Conservation (phyloP, 805 yeast genomes). For the Danielia oregonensis region DNA sequence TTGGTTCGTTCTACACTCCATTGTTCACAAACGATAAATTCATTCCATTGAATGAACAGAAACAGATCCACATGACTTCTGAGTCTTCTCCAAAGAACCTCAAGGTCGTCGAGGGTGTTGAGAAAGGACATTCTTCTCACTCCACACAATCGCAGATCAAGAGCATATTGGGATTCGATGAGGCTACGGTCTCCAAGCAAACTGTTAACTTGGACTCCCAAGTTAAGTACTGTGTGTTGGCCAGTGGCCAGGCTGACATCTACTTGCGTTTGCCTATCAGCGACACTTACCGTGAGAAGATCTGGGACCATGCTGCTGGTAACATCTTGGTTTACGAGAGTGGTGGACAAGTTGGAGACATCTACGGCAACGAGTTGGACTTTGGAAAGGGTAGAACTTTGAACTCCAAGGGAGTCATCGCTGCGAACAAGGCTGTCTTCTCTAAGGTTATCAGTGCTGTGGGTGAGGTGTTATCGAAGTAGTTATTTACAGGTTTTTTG, state of each 20-base stretch:
- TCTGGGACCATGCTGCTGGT: slow-evolving; percentile 99
- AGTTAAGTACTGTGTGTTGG: slow-evolving; percentile 89
- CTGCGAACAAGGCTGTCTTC: slow-evolving; percentile 56
- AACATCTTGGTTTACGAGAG: slow-evolving; percentile 81
- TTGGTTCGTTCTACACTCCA: slow-evolving; percentile 59
- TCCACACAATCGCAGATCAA: slow-evolving; percentile 80
- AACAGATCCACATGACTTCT: slow-evolving; percentile 50
- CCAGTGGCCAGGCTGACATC: slow-evolving; percentile 89
- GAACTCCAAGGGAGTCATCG: slow-evolving; percentile 88
- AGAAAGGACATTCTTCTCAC: slow-evolving; percentile 91
- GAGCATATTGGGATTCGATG: slow-evolving; percentile 40
- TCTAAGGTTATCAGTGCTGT: slow-evolving; percentile 49
- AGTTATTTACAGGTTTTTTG: slow-evolving; percentile 1
- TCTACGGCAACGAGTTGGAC: slow-evolving; percentile 68
- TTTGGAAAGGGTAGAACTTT: slow-evolving; percentile 85
- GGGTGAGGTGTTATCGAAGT: slow-evolving; percentile 22
- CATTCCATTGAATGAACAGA: slow-evolving; percentile 27
- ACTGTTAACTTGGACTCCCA: slow-evolving; percentile 89
- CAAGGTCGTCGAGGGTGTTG: slow-evolving; percentile 88
- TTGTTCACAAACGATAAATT: slow-evolving; percentile 36
- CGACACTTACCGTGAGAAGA: slow-evolving; percentile 78
- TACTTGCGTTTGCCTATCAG: slow-evolving; percentile 84
- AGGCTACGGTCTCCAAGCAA: slow-evolving; percentile 52
- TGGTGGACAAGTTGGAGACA: slow-evolving; percentile 88
- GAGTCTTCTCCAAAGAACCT: slow-evolving; percentile 45